phyloP scores from a whole-genome alignment of 768 basidiomycete species.

The Leccinum incarnatum region DNA sequence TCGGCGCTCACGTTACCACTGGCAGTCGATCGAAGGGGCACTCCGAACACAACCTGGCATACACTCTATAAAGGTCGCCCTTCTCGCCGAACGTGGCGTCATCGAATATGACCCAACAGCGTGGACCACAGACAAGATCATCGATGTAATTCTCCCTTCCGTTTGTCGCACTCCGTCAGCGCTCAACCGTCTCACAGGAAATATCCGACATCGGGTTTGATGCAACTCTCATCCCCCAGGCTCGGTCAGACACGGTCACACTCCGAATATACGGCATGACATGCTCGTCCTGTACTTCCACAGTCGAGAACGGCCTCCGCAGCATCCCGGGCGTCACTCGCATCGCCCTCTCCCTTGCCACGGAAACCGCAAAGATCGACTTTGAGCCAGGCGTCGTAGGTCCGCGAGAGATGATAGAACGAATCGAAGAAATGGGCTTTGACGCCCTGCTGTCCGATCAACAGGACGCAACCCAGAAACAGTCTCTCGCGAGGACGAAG shows the following conservation, averaged over 20 bases:
- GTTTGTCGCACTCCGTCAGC: neutral
- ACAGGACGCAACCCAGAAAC: slow-evolving; percentile 78
- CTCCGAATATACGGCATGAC: slow-evolving; percentile 92
- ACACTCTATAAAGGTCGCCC: slow-evolving; percentile 82
- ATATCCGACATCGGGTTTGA: slow-evolving; percentile 93
- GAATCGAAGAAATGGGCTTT: slow-evolving; percentile 85
- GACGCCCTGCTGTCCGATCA: slow-evolving; percentile 84
- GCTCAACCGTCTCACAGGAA: slow-evolving; percentile 52
- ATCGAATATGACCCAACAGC: slow-evolving; percentile 80
- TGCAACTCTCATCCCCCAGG: slow-evolving; percentile 68
- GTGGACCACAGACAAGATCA: slow-evolving; percentile 83
- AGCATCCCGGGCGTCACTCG: slow-evolving; percentile 69
- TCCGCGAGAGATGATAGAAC: slow-evolving; percentile 85
- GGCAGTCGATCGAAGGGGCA: slow-evolving; percentile 80
- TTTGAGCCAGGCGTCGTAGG: slow-evolving; percentile 74
- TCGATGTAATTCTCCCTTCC: slow-evolving; percentile 45
- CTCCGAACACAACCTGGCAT: slow-evolving; percentile 87
- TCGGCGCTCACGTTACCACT: neutral
- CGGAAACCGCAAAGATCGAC: slow-evolving; percentile 69
- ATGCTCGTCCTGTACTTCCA: slow-evolving; percentile 75
- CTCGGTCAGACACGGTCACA: slow-evolving; percentile 63
- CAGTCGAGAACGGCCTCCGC: slow-evolving; percentile 69
- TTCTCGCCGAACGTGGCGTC: slow-evolving; percentile 92
- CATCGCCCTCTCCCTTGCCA: slow-evolving; percentile 72
- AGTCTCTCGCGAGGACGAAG: slow-evolving; percentile 82